phyloP scores from a whole-genome alignment of 225 moss, liverwort and hornwort species.

The Sphagnum contortum region DNA sequence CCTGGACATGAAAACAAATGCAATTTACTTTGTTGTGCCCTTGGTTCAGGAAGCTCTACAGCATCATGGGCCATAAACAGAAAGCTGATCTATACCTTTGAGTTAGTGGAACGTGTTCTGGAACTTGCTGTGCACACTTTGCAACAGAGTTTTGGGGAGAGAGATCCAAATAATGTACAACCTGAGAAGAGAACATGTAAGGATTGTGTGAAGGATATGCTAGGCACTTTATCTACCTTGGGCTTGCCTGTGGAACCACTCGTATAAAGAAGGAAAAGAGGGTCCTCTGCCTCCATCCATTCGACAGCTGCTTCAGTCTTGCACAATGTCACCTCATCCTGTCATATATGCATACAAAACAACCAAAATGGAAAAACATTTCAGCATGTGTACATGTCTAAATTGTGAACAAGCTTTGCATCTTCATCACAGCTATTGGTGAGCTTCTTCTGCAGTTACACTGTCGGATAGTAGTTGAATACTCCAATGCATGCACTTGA shows the following conservation, averaged over 20 bases:
- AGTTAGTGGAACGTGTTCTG: no score
- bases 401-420: not conserved
- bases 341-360: conserved; percentile 1
- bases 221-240: conserved; percentile 13
- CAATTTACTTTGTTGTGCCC: no score
- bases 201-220: not conserved
- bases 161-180: not conserved
- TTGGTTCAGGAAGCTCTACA: no score
- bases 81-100: no score
- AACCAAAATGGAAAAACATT: not conserved
- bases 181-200: not conserved
- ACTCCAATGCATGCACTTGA: not conserved
- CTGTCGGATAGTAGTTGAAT: not conserved
- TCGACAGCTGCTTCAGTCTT: conserved; percentile 12
- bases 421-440: not conserved
- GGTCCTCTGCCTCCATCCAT: not conserved
- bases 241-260: conserved; percentile 6
- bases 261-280: conserved; percentile 31
- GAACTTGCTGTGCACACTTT: no score
- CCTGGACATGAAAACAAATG: conserved; percentile 5
- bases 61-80: no score
- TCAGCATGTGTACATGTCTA: no score
- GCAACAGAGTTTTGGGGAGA: not conserved
- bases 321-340: conserved; percentile 38
- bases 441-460: not conserved